Evolutionary conservation across 1,139 yeast genomes (phyloP), one percentile per base, ranked within the genome.

Genomic region (Sugiyamaella pinicola): DNA sequence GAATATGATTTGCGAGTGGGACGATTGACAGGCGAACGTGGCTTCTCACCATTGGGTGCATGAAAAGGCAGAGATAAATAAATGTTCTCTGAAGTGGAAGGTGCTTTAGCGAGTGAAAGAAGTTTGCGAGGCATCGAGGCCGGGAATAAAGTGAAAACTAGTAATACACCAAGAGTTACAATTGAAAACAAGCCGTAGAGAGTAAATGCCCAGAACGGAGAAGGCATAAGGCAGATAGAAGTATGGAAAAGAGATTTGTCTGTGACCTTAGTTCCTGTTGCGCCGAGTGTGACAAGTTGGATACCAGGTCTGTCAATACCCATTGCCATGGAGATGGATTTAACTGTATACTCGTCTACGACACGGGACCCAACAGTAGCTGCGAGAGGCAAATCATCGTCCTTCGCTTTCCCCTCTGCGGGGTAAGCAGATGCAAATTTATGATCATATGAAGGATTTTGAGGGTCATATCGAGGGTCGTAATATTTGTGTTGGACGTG

Each of bases 301-400:
- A 90, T 79, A 0, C 96, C 98, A 0, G 99, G 99, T 51, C 75
- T 75, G 26, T 76, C 70, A 35, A 93, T 83, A 0, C 98, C 98
- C 78, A 89, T 87, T 18, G 96, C 90, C 96, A 93, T 88, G 2
- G 96, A 87, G 53, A 87, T 83, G 0, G 96, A 81, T 66, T 93
- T 93, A 15, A 90, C 90, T 0, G 97, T 87, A 57, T 86, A 82
- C 68, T 93, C 99, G 48, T 84, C 82, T 9, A 46, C 49, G 9
- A 40, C 26, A 18, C 48, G 45, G n/a, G 47, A 28, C 3, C 39
- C 35, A 18, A 24, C 52, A 4, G 22, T 40, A 4, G 54, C 60
- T 4, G 56, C 49, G 3, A 56, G 51, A 6, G 47, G 38, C 12
- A 40, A 33, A 4, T 54, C 61, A 3, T 56, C 51, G 3, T 55